These are phyloP conservation scores for Zea mays DNA, from an alignment of 176 grass and related monocot genomes.

Conservation along the genomic window Zm-B73-REFERENCE-NAM-5.0 NC_050097.1:218520501-218521000, in stretches of 20 bases:
- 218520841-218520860: slow-evolving; percentile 70
- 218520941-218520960: not conserved
- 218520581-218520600: slow-evolving; percentile 1
- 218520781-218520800: not conserved
- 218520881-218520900: not conserved
- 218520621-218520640: slow-evolving; percentile 69
- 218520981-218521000: slow-evolving; percentile 24
- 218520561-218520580: not conserved
- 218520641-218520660: slow-evolving; percentile 85
- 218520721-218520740: slow-evolving; percentile 83
- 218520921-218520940: not conserved
- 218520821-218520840: slow-evolving; percentile 86
- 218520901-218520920: slow-evolving; percentile 5
- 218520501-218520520: not conserved
- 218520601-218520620: not conserved
- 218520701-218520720: slow-evolving; percentile 78
- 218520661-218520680: slow-evolving; percentile 85
- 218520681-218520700: slow-evolving; percentile 77
- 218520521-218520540: not conserved
- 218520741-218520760: slow-evolving; percentile 47
- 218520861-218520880: slow-evolving; percentile 57
- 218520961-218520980: not conserved
- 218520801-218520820: not conserved
- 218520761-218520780: slow-evolving; percentile 5
- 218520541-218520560: not conserved